Percentiles rank a stretch among this genome's conserved stretches.
Evolutionary conservation across 1,284 basidiomycete genomes (phyloP).

Genomic region (Agaricales sp.): DNA sequence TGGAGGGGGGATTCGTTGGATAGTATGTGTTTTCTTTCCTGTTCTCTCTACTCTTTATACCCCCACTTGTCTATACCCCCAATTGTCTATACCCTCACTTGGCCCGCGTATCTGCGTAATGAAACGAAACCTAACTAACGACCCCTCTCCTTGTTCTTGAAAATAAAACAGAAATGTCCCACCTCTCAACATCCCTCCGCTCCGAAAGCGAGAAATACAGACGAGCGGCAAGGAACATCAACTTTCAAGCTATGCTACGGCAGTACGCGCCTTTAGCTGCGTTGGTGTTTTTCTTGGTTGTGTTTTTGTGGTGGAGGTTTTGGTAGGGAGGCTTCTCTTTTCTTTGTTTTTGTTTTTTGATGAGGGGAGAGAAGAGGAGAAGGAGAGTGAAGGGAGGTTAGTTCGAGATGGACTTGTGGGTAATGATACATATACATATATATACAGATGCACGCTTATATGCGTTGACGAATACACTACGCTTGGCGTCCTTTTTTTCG

Average conservation of each 20-base stretch:
- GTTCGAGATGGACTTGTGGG: no score
- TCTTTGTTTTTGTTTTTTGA: no score
- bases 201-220: constrained; percentile 98
- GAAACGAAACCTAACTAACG: no score
- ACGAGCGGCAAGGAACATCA: constrained; percentile 92
- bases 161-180: constrained; percentile 83
- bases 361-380: no score
- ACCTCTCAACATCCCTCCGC: constrained; percentile 92
- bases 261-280: constrained; percentile 92
- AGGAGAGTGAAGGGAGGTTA: no score
- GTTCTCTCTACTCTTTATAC: constrained; percentile 5
- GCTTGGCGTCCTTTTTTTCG: no score
- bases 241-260: constrained; percentile 85
- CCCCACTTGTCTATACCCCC: constrained; percentile 7
- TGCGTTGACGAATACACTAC: no score
- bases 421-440: no score
- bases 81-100: no score
- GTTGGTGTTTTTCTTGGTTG: constrained; percentile 69
- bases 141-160: not conserved
- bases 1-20: constrained; percentile 97
- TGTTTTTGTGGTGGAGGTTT: constrained; percentile 92
- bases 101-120: no score
- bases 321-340: constrained; percentile 23
- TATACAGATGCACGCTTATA: no score
- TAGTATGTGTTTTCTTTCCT: constrained; percentile 38